These are phyloP conservation scores for Ampelomyces quisqualis DNA, from an alignment of 2,329 filamentous ascomycete species.

Conservation along the genomic window DNA sequence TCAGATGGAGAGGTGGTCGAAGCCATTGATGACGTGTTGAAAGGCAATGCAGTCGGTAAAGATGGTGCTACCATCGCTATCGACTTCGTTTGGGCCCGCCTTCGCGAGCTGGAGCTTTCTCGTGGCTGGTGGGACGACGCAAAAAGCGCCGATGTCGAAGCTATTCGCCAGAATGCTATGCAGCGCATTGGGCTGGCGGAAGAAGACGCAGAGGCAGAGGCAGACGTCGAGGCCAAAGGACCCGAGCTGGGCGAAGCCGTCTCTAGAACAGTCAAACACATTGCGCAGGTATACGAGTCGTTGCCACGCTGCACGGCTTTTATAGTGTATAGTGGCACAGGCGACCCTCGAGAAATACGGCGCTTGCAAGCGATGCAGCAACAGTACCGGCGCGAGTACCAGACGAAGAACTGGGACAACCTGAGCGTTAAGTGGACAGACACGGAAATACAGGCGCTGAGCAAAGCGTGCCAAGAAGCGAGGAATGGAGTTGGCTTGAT, in stretches of 20 bases:
- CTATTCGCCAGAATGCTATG: conserved; percentile 30
- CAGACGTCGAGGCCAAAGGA: conserved; percentile 24
- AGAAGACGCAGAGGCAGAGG: conserved; percentile 19
- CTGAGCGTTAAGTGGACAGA: conserved; percentile 66
- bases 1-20: conserved; percentile 60
- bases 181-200: conserved; percentile 24
- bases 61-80: conserved; percentile 55
- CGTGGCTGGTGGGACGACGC: conserved; percentile 62
- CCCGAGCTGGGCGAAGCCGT: conserved; percentile 50
- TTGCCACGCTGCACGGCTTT: conserved; percentile 62
- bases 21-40: conserved; percentile 55
- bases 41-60: conserved; percentile 47
- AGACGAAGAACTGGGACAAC: conserved; percentile 63
- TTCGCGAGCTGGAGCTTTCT: conserved; percentile 61
- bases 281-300: conserved; percentile 56
- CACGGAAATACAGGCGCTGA: conserved; percentile 61
- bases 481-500: conserved; percentile 61
- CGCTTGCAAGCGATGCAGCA: conserved; percentile 59
- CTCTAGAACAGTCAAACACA: conserved; percentile 52
- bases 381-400: conserved; percentile 58
- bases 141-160: conserved; percentile 44
- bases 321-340: conserved; percentile 65
- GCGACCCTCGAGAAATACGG: conserved; percentile 59
- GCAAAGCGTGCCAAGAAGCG: conserved; percentile 57
- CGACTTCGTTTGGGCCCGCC: conserved; percentile 64